A percentile compares a stretch with the other conserved stretches of the same genome.
phyloP scores from a whole-genome alignment of 169 alveolate genomes.

The Pseudocohnilembus persalinus region DNA sequence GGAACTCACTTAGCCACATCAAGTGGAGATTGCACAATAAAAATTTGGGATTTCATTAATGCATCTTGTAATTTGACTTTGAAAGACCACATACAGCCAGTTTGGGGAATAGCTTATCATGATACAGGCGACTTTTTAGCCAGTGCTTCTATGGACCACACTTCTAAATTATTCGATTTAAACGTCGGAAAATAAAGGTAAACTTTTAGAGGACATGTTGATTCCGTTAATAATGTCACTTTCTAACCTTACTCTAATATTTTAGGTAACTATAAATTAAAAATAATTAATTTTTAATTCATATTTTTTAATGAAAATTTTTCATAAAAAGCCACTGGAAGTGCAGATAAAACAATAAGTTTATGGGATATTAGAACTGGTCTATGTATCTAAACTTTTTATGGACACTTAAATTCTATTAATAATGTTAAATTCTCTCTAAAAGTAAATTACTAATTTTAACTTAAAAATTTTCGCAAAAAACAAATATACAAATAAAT shows the following conservation, averaged over 20 bases:
- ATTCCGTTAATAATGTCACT: conserved; percentile 88
- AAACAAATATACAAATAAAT: no score
- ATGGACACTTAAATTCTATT: conserved; percentile 90
- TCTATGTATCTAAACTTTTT: conserved; percentile 88
- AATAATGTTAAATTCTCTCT: conserved; percentile 76
- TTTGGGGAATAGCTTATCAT: conserved; percentile 88
- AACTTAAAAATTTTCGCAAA: conserved; percentile 29
- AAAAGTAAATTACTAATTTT: conserved; percentile 42
- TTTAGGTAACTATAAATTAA: conserved; percentile 40
- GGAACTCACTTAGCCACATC: conserved; percentile 85
- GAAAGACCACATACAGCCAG: conserved; percentile 90
- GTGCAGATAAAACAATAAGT: conserved; percentile 91
- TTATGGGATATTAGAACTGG: conserved; percentile 94
- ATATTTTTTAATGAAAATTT: not conserved
- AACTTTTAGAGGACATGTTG: conserved; percentile 93
- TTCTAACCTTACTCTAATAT: conserved; percentile 89
- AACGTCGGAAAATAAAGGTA: conserved; percentile 83
- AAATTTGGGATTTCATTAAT: conserved; percentile 92
- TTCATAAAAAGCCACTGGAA: conserved; percentile 76
- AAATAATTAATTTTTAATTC: not conserved
- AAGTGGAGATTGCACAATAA: conserved; percentile 92
- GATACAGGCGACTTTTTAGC: conserved; percentile 88
- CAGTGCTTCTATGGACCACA: conserved; percentile 87
- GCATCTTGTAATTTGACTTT: conserved; percentile 88
- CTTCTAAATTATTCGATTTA: conserved; percentile 88